Base-by-base conservation (phyloP, 495 filamentous ascomycete genomes). In the Melanomma pulvis-pyrius region DNA sequence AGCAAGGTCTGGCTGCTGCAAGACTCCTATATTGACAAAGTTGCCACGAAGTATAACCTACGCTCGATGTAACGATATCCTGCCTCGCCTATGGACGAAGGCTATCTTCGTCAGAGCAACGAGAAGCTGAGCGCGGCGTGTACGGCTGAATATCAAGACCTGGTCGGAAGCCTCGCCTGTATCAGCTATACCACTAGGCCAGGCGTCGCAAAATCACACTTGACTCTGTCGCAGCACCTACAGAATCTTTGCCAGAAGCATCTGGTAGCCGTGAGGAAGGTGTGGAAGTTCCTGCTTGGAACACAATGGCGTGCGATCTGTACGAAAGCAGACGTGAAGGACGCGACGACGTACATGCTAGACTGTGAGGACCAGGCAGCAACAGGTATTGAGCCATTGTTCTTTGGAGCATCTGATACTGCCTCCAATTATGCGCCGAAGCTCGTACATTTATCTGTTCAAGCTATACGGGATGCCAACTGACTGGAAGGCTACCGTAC, bases 381-480 rank as follows among this genome's bases (percentile, higher is more conserved):
- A 53, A 29, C 21, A 8, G 50, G 26, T 8, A 53, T 30, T 3
- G 53, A 59, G 17, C 39, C 44, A 24, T 7, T 49, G 12, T 55
- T 56, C 30, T 61, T 47, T 36, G 65, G 58, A 44, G 65, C 65
- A 25, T 47, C 61, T 46, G 65, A 68, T 50, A 61, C 65, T 13
- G 9, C 65, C 1, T 68, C 19, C 2, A 19, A 19, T 5, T 9
- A 64, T 49, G 2, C 59, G 50, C 13, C 25, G 63, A 48, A 68
- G 68, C 29, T 55, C 54, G 25, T 59, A 71, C 41, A 72, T 55
- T 0, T 75, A 71, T 53, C 28, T 73, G 0, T 73, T 74, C 15
- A 70, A 68, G 21, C 55, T 74, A 3, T 76, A 66, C 50, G 63
- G 65, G 13, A 52, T 63, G 17, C 46, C 72, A 13, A 69, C 74